Conservation (phyloP, 805 yeast genomes). For the Naumovozyma dairenensis region DNA sequence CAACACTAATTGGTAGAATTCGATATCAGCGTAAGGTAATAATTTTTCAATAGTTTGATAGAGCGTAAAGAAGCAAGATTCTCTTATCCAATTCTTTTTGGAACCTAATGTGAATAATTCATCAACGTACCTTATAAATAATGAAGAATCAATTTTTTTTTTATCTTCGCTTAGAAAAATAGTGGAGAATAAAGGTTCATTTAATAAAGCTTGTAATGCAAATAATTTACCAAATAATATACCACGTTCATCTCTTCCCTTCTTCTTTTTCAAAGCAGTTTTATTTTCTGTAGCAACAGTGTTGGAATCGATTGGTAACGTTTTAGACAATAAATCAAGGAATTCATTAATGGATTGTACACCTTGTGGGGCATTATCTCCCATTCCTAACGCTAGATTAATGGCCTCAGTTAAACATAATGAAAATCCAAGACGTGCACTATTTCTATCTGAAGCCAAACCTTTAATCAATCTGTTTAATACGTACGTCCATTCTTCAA, state of each 20-base stretch:
- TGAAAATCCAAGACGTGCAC: conserved; percentile 82
- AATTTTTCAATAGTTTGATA: conserved; percentile 39
- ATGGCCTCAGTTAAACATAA: conserved; percentile 70
- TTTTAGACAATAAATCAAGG: conserved; percentile 13
- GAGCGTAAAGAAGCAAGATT: conserved; percentile 65
- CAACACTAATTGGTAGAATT: conserved; percentile 28
- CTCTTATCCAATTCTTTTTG: conserved; percentile 76
- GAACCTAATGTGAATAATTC: conserved; percentile 47
- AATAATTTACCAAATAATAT: conserved; percentile 73
- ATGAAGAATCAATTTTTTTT: conserved; percentile 9
- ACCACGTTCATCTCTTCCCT: conserved; percentile 79
- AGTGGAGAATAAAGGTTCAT: conserved; percentile 34
- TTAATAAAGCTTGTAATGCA: conserved; percentile 68
- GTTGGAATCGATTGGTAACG: conserved; percentile 33
- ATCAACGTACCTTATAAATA: conserved; percentile 36
- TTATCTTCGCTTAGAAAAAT: conserved; percentile 24
- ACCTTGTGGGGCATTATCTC: conserved; percentile 10
- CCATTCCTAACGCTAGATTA: conserved; percentile 28
- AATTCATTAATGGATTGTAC: conserved; percentile 16
- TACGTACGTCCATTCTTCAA: conserved; percentile 73
- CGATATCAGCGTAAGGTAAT: conserved; percentile 13
- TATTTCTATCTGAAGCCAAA: conserved; percentile 66
- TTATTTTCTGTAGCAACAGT: conserved; percentile 31
- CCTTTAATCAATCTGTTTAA: conserved; percentile 72
- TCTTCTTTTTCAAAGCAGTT: conserved; percentile 30